A percentile compares a stretch with the other conserved stretches of the same genome.
Evolutionary conservation across 1,284 basidiomycete species (phyloP).

Genomic region (Ganoderma boninense): DNA sequence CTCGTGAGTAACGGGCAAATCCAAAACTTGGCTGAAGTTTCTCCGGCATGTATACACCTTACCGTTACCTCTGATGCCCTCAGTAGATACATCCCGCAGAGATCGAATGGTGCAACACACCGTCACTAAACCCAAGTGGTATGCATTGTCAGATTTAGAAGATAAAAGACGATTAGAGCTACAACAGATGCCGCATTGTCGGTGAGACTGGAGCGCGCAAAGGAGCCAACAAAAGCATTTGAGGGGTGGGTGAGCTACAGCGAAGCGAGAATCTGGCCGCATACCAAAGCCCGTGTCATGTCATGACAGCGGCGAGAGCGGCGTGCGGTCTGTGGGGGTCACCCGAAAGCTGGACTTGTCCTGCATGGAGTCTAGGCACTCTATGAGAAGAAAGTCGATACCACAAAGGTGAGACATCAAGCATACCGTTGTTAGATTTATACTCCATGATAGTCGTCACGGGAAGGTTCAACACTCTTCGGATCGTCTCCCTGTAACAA

Average conservation of each 20-base stretch:
- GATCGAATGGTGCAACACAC: slow-evolving; percentile 20
- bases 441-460: slow-evolving; percentile 81
- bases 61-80: slow-evolving; percentile 2
- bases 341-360: slow-evolving; percentile 84
- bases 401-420: background rate
- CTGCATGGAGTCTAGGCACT: slow-evolving; percentile 75
- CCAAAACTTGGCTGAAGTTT: background rate
- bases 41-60: background rate
- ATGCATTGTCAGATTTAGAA: slow-evolving; percentile 24
- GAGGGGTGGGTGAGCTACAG: background rate
- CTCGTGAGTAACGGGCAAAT: background rate
- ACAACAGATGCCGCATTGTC: slow-evolving; percentile 29
- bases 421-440: slow-evolving; percentile 81
- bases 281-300: slow-evolving; percentile 3
- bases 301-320: slow-evolving; percentile 51
- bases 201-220: background rate
- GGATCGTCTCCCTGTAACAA: slow-evolving; percentile 68
- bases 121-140: slow-evolving; percentile 15
- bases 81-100: slow-evolving; percentile 7
- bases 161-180: slow-evolving; percentile 27
- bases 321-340: slow-evolving; percentile 57
- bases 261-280: background rate
- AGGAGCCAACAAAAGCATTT: slow-evolving; percentile 6
- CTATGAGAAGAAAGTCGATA: background rate
- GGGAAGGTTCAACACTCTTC: slow-evolving; percentile 73